Conservation (phyloP, 1,284 basidiomycete species). For the Takashimella koratensis region DNA sequence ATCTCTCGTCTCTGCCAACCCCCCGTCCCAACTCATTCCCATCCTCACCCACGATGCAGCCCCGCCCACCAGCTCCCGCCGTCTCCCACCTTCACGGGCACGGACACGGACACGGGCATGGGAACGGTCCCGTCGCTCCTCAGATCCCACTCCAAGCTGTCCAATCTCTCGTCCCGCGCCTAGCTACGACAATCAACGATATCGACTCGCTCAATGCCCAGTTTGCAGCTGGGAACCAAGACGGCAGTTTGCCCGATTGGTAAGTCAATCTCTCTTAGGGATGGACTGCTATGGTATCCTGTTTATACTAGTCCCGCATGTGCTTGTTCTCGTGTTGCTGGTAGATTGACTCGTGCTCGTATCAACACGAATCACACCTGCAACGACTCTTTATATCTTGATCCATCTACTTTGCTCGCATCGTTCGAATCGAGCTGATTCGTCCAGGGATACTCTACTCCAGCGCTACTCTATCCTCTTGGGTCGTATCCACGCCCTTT, state of each 20-base stretch:
- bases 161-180: slow-evolving; percentile 34
- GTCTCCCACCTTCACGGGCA: neutral
- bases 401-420: too few species aligned
- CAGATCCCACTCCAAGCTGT: slow-evolving; percentile 27
- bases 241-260: slow-evolving; percentile 41
- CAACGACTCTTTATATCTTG: too few species aligned
- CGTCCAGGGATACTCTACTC: slow-evolving; percentile 40
- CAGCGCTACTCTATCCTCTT: slow-evolving; percentile 41
- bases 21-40: neutral
- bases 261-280: too few species aligned
- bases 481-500: slow-evolving; percentile 34
- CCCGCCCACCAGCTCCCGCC: neutral
- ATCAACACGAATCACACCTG: too few species aligned
- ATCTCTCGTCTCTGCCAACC: neutral
- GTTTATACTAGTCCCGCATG: too few species aligned
- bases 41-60: neutral
- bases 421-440: too few species aligned
- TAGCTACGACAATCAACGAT: slow-evolving; percentile 43
- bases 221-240: slow-evolving; percentile 28
- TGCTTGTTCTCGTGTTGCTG: too few species aligned
- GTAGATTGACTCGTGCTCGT: neutral
- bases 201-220: slow-evolving; percentile 35
- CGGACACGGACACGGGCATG: too few species aligned
- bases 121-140: slow-evolving; percentile 28
- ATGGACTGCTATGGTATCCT: too few species aligned